Conservation (phyloP, 2,329 filamentous ascomycete species). For the Huntiella savannae region DNA sequence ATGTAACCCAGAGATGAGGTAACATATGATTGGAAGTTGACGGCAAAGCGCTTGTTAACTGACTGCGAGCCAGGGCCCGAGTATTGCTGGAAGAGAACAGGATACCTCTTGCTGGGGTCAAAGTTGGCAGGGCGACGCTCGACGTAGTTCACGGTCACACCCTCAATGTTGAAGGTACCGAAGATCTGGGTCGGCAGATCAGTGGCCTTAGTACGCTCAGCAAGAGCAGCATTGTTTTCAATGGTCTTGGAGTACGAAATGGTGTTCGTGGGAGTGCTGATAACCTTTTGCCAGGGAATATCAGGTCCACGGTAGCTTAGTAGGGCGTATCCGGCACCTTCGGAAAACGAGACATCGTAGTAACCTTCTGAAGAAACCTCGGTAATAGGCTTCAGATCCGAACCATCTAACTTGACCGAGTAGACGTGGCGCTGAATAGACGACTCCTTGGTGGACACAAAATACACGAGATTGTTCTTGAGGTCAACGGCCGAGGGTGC, state of each 20-base stretch:
- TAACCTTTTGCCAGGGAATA: conserved; percentile 78
- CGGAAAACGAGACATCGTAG: conserved; percentile 70
- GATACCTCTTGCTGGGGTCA: conserved; percentile 64
- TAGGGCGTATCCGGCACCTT: conserved; percentile 63
- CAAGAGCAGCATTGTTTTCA: conserved; percentile 58
- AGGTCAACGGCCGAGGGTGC: conserved; percentile 74
- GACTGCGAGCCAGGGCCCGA: conserved; percentile 85
- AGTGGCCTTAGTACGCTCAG: conserved; percentile 49
- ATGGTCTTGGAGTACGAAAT: conserved; percentile 48
- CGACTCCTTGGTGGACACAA: conserved; percentile 67
- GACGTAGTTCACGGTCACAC: conserved; percentile 49
- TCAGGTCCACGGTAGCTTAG: conserved; percentile 67
- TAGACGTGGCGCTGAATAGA: conserved; percentile 86
- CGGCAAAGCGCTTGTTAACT: conserved; percentile 58
- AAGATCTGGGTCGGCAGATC: conserved; percentile 72
- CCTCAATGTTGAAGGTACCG: conserved; percentile 68
- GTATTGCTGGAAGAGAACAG: conserved; percentile 88
- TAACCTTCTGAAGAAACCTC: conserved; percentile 56
- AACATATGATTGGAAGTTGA: conserved; percentile 83
- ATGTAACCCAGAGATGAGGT: conserved; percentile 76
- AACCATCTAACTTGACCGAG: conserved; percentile 67
- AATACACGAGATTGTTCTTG: conserved; percentile 75
- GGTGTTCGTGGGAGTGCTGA: conserved; percentile 57
- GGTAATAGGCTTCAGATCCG: conserved; percentile 52
- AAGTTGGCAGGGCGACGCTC: conserved; percentile 87